phyloP scores from a whole-genome alignment of 129 eudicot species.

The Arctium lappa region DNA sequence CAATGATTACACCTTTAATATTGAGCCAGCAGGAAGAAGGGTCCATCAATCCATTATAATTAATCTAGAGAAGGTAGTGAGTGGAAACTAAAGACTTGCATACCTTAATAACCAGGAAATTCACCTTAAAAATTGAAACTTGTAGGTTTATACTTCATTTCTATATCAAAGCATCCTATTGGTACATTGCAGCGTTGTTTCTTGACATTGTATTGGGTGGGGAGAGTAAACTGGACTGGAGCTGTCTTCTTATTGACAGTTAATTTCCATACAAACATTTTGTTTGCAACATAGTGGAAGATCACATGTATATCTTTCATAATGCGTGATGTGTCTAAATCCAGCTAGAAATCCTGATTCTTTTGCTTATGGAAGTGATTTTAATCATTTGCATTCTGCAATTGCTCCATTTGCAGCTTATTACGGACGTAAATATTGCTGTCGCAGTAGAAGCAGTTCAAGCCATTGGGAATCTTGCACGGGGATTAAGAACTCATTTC shows the following conservation, averaged over 20 bases:
- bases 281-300: background rate
- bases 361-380: background rate
- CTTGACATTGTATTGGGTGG: background rate
- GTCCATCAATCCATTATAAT: too few relatives aligned
- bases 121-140: background rate
- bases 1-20: too few relatives aligned
- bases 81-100: background rate
- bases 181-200: too few relatives aligned
- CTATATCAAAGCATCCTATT: too few relatives aligned
- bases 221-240: too few relatives aligned
- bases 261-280: too few relatives aligned
- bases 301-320: background rate
- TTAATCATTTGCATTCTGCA: slow-evolving; percentile 5
- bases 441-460: slow-evolving; percentile 97
- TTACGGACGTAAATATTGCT: slow-evolving; percentile 93
- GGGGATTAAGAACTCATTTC: slow-evolving; percentile 77
- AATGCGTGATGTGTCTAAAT: background rate
- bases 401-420: slow-evolving; percentile 60
- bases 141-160: too few relatives aligned
- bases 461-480: slow-evolving; percentile 95
- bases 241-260: too few relatives aligned
- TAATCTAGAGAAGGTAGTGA: background rate
- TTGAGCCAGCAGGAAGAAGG: too few relatives aligned
- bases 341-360: background rate
- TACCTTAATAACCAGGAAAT: too few relatives aligned